Percentiles rank a stretch among this genome's conserved stretches.
Evolutionary conservation across 331 rosid species (phyloP).

Genomic region (Quercus phellos): DNA sequence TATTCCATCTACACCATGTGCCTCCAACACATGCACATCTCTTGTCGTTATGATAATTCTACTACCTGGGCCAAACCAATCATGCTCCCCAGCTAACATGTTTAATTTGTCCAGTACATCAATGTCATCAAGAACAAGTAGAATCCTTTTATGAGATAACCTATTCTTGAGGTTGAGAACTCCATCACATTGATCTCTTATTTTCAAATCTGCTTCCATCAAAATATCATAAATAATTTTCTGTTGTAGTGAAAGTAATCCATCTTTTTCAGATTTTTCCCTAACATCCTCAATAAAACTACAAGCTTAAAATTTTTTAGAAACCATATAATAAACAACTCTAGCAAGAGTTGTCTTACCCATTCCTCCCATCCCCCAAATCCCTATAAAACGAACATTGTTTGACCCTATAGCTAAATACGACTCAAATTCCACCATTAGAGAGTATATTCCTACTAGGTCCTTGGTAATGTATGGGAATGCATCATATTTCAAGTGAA

Average conservation of each 20-base stretch:
- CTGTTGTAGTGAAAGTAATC: accelerated
- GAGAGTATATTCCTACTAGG: no score
- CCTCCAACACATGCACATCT: accelerated
- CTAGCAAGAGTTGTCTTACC: no score
- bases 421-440: accelerated
- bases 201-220: accelerated
- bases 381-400: accelerated
- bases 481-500: no score
- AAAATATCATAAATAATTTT: accelerated
- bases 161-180: accelerated
- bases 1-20: accelerated
- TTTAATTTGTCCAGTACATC: accelerated
- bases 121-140: no score
- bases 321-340: no score
- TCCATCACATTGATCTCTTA: accelerated
- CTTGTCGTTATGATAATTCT: no score
- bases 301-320: accelerated
- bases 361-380: no score
- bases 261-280: accelerated
- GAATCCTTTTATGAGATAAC: accelerated
- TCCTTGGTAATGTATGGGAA: accelerated
- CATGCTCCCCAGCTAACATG: accelerated
- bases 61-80: no score
- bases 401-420: no score
- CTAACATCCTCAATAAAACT: no score